phyloP scores from a whole-genome alignment of 1,139 yeast genomes.

The Saccharomyces uvarum region DNA sequence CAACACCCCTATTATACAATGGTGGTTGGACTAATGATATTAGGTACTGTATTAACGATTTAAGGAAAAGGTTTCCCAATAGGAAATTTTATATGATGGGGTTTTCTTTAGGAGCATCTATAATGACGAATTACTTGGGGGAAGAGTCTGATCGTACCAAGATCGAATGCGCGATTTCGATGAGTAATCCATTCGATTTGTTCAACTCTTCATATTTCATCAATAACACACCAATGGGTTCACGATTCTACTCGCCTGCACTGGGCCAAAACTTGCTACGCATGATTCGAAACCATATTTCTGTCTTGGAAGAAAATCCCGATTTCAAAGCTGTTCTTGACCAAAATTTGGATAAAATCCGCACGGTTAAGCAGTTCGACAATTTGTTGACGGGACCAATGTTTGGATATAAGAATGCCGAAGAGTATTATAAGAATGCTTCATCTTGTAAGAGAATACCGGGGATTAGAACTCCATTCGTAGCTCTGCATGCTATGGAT shows the following conservation, averaged over 20 bases:
- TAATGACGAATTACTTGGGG: slow-evolving; percentile 48
- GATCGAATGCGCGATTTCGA: slow-evolving; percentile 43
- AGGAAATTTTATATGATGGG: slow-evolving; percentile 47
- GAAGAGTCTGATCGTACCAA: slow-evolving; percentile 40
- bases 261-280: slow-evolving; percentile 45
- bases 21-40: slow-evolving; percentile 60
- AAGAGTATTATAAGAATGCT: slow-evolving; percentile 48
- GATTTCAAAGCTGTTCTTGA: slow-evolving; percentile 15
- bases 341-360: slow-evolving; percentile 13
- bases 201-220: slow-evolving; percentile 40
- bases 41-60: slow-evolving; percentile 44
- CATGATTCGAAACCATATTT: slow-evolving; percentile 40
- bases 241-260: slow-evolving; percentile 44
- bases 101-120: slow-evolving; percentile 52
- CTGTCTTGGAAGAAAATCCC: slow-evolving; percentile 31
- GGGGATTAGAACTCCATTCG: slow-evolving; percentile 46
- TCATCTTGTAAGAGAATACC: slow-evolving; percentile 45
- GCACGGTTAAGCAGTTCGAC: slow-evolving; percentile 42
- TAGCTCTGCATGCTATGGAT: slow-evolving; percentile 45
- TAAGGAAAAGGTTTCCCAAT: slow-evolving; percentile 42
- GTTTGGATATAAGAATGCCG: slow-evolving; percentile 47
- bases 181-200: slow-evolving; percentile 49
- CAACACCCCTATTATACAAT: slow-evolving; percentile 52
- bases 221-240: slow-evolving; percentile 39
- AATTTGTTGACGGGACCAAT: slow-evolving; percentile 45